Percentiles rank a stretch among this genome's conserved stretches.
Conservation (phyloP, 495 filamentous ascomycete species). For the Rusavskia elegans region DNA sequence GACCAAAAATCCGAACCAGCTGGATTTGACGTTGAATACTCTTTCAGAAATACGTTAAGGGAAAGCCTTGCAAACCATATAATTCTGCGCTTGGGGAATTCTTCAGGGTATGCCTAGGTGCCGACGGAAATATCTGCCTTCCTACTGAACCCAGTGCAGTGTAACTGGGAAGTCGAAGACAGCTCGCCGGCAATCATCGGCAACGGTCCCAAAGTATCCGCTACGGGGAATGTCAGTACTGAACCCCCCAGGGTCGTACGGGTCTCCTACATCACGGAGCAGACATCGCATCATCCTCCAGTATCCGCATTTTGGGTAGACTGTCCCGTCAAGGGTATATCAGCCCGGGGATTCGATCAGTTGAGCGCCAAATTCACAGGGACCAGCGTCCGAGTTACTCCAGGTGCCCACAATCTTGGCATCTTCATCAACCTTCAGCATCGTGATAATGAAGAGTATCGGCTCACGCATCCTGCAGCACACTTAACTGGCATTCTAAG, state of each 20-base stretch:
- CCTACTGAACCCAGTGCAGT: constrained; percentile 30
- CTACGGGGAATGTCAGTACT: constrained; percentile 22
- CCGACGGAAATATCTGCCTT: background rate
- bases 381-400: constrained; percentile 78
- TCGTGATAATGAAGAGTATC: constrained; percentile 76
- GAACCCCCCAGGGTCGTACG: constrained; percentile 28
- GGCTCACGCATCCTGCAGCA: constrained; percentile 87
- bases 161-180: constrained; percentile 84
- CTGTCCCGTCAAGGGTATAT: constrained; percentile 80
- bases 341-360: constrained; percentile 84
- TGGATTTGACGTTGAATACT: background rate
- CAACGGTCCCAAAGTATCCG: constrained; percentile 17
- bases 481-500: constrained; percentile 78
- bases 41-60: constrained; percentile 83
- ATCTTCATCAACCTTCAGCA: constrained; percentile 82
- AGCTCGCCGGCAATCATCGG: constrained; percentile 31
- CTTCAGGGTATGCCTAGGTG: constrained; percentile 51
- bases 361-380: constrained; percentile 96
- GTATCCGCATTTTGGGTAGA: constrained; percentile 93
- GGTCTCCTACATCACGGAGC: constrained; percentile 88
- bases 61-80: constrained; percentile 96
- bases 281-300: constrained; percentile 96
- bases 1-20: constrained; percentile 4
- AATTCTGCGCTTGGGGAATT: constrained; percentile 97
- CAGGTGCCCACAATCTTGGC: constrained; percentile 83